phyloP scores from a whole-genome alignment of 2,329 filamentous ascomycete species.

The Trichothecium sympodiale region DNA sequence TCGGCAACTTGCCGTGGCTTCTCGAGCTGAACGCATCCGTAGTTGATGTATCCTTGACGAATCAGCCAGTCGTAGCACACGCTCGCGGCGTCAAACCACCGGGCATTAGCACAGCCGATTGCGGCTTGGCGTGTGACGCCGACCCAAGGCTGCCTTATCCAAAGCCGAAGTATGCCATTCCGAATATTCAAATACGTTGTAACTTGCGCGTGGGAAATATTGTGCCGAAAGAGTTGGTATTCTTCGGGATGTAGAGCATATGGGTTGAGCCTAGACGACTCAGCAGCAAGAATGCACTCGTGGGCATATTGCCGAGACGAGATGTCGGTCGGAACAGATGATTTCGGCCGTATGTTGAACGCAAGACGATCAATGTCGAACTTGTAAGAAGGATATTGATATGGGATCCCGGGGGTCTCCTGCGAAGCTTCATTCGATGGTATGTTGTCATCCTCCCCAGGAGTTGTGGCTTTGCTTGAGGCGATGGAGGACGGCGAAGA shows the following conservation, averaged over 20 bases:
- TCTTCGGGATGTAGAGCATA: slow-evolving; percentile 81
- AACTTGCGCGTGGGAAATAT: slow-evolving; percentile 80
- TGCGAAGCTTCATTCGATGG: background rate
- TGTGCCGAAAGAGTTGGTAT: slow-evolving; percentile 65
- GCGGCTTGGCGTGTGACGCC: slow-evolving; percentile 77
- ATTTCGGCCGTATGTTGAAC: slow-evolving; percentile 59
- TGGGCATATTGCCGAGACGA: slow-evolving; percentile 70
- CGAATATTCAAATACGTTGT: slow-evolving; percentile 93
- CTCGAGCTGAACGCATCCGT: slow-evolving; percentile 67
- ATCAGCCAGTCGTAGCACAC: slow-evolving; percentile 89
- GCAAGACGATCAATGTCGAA: slow-evolving; percentile 22
- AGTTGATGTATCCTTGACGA: slow-evolving; percentile 90
- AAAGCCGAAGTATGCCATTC: slow-evolving; percentile 84
- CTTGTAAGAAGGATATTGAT: slow-evolving; percentile 10
- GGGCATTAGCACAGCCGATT: slow-evolving; percentile 75
- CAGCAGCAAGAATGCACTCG: slow-evolving; percentile 82
- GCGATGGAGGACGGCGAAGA: slow-evolving; percentile 41
- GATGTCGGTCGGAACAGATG: slow-evolving; percentile 72
- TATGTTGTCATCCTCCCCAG: slow-evolving; percentile 28
- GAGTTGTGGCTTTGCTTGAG: slow-evolving; percentile 55
- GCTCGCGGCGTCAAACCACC: slow-evolving; percentile 82
- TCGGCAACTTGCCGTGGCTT: background rate
- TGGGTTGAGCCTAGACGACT: slow-evolving; percentile 79
- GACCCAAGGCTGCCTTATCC: slow-evolving; percentile 77
- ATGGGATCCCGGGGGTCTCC: background rate